Base-by-base conservation (phyloP, 2,329 filamentous ascomycete species). In the Coniochaeta sp. region DNA sequence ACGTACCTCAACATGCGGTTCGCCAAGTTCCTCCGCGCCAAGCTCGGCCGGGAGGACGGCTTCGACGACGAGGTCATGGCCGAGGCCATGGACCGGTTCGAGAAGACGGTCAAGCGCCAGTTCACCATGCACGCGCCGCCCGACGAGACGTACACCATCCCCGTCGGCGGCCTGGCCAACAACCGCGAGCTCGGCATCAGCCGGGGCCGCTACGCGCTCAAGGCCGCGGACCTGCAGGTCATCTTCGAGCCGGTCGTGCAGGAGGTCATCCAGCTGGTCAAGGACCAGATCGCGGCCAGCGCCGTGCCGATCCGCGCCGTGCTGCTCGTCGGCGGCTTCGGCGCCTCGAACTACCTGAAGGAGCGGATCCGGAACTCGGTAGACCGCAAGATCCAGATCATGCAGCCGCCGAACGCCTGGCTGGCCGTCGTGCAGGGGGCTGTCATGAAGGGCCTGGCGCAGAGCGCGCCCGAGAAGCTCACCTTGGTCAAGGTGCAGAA, bases 341-440 rank as follows among this genome's bases (percentile, higher is more conserved):
- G 79, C 3, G 72, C 75, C 44, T 79, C 74, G 19, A 71, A 70
- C 24, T 79, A 80, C 64, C 69, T 81, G 19, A 76, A 75, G 64
- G 69, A 74, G 59, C 70, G 74, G 12, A 66, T 82, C 8, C 68
- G 70, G 54, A 66, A 73, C 50, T 67, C 73, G 0, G 68, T 79
- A 8, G 64, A 70, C 9, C 58, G 63, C 8, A 66, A 68, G 6
- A 73, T 77, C 8, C 69, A 76, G 30, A 73, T 83, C 30, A 67
- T 83, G 57, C 79, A 80, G 58, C 79, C 81, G 0, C 70, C 75
- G 16, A 76, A 77, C 61, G 75, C 78, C 3, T 83, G 80, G 80
- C 73, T 74, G 1, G 77, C 80, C 1, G 78, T 83, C 6, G 79
- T 80, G 1, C 77, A 77, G 36, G 81, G 81, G 7, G 81, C 81